Conservation (phyloP, 1,139 yeast genomes). For the Saccharomyces hybrid region DNA sequence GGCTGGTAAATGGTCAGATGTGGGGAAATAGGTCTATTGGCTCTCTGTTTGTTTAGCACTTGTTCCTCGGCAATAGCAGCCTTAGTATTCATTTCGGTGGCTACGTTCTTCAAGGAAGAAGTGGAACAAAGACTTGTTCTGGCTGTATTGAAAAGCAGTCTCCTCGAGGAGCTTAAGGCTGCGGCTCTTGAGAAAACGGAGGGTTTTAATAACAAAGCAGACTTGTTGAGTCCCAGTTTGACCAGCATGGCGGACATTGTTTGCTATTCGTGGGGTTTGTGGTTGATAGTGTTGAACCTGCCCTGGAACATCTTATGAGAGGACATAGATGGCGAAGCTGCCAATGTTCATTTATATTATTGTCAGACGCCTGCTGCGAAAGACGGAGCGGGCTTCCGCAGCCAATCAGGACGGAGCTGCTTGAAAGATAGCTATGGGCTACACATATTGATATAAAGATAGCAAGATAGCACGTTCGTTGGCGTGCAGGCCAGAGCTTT, state of each 20-base stretch:
- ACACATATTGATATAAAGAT: too few species aligned
- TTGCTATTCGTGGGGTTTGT: neutral
- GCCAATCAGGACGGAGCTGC: neutral
- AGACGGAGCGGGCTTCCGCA: neutral
- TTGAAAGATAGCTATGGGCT: neutral
- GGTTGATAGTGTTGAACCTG: neutral
- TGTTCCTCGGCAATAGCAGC: slow-evolving; percentile 42
- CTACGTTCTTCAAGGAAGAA: neutral
- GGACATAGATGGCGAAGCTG: neutral
- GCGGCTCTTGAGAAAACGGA: neutral
- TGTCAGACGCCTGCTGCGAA: neutral
- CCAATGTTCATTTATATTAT: neutral
- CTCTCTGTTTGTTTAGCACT: slow-evolving; percentile 71
- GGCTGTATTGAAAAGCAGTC: neutral
- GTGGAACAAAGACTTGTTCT: neutral
- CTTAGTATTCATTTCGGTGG: neutral
- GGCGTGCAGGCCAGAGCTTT: too few species aligned
- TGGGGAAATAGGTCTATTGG: slow-evolving; percentile 81
- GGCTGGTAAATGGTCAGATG: slow-evolving; percentile 80
- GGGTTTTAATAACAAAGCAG: neutral
- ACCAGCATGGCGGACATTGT: neutral
- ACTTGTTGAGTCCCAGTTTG: neutral
- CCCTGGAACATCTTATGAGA: neutral
- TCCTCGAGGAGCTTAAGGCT: neutral
- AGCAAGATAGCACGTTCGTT: too few species aligned